Evolutionary conservation across 2,329 filamentous ascomycete species (phyloP).

Genomic region (Paramyrothecium roridum): DNA sequence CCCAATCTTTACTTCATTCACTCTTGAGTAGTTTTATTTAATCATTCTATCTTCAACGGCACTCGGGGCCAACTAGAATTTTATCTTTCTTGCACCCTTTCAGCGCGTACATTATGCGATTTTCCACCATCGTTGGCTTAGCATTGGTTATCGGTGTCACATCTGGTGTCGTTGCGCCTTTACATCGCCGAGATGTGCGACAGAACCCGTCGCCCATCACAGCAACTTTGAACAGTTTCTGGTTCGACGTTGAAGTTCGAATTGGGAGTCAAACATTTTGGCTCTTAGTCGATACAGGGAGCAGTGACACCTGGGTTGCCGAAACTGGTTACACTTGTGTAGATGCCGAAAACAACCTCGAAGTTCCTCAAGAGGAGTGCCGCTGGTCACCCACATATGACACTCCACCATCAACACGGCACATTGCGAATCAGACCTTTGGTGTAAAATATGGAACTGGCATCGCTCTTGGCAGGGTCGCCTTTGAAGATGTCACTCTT

Average conservation of each 20-base stretch:
- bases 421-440: slow-evolving; percentile 21
- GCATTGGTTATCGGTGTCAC: neutral
- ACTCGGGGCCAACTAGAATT: too few species aligned
- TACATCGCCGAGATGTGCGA: slow-evolving; percentile 3
- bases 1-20: too few species aligned
- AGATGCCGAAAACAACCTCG: slow-evolving; percentile 2
- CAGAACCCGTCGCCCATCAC: slow-evolving; percentile 1
- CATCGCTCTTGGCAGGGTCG: slow-evolving; percentile 13
- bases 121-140: neutral
- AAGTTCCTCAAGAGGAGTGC: slow-evolving; percentile 7
- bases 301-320: slow-evolving; percentile 12
- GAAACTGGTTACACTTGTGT: slow-evolving; percentile 10
- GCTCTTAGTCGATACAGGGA: slow-evolving; percentile 12
- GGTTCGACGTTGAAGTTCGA: slow-evolving; percentile 14
- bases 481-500: slow-evolving; percentile 10
- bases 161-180: slow-evolving; percentile 3
- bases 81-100: too few species aligned
- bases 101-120: neutral
- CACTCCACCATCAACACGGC: slow-evolving; percentile 1
- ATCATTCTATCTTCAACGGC: too few species aligned
- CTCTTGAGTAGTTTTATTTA: too few species aligned
- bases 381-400: slow-evolving; percentile 8
- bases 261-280: slow-evolving; percentile 11
- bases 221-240: slow-evolving; percentile 7
- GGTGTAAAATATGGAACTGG: slow-evolving; percentile 14